Evolutionary conservation across 768 basidiomycete genomes (phyloP).

Genomic region (Albatrellus ellisii): DNA sequence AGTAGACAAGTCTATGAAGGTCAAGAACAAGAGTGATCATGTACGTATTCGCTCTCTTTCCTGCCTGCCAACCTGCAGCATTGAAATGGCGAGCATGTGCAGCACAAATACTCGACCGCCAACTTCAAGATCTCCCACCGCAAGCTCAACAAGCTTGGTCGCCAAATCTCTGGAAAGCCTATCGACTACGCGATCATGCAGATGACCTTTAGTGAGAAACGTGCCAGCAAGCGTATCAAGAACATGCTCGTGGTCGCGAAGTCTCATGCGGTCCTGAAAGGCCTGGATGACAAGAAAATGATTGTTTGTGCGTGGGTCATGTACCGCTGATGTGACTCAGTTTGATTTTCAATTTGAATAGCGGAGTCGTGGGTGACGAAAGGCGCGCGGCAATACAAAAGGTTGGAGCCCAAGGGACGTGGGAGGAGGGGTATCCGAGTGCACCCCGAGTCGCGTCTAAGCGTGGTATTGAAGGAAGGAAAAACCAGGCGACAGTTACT

Average conservation of each 20-base stretch:
- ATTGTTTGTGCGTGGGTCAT: slow-evolving; percentile 56
- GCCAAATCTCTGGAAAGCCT: slow-evolving; percentile 82
- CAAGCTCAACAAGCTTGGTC: slow-evolving; percentile 81
- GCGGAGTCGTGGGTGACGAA: slow-evolving; percentile 95
- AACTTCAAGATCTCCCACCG: slow-evolving; percentile 90
- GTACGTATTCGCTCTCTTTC: slow-evolving; percentile 3
- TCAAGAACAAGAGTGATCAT: slow-evolving; percentile 8
- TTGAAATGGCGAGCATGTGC: neutral
- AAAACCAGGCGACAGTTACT: slow-evolving; percentile 60
- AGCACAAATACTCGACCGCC: slow-evolving; percentile 92
- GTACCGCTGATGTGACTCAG: neutral
- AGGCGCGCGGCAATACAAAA: slow-evolving; percentile 46
- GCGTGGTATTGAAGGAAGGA: slow-evolving; percentile 70
- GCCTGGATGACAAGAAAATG: slow-evolving; percentile 54
- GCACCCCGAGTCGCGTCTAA: slow-evolving; percentile 63
- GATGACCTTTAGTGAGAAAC: slow-evolving; percentile 93
- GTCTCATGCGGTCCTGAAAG: slow-evolving; percentile 73
- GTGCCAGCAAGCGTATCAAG: slow-evolving; percentile 75
- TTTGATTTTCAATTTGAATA: slow-evolving; percentile 19
- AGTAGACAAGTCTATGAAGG: slow-evolving; percentile 1
- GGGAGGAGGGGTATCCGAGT: slow-evolving; percentile 67
- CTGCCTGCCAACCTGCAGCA: neutral
- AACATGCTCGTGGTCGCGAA: slow-evolving; percentile 81
- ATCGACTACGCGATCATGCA: slow-evolving; percentile 94
- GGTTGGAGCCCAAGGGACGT: slow-evolving; percentile 74